Evolutionary conservation across 208 protist species (phyloP), one percentile per base, ranked within the genome.

Genomic region (Plasmodiophora brassicae): DNA sequence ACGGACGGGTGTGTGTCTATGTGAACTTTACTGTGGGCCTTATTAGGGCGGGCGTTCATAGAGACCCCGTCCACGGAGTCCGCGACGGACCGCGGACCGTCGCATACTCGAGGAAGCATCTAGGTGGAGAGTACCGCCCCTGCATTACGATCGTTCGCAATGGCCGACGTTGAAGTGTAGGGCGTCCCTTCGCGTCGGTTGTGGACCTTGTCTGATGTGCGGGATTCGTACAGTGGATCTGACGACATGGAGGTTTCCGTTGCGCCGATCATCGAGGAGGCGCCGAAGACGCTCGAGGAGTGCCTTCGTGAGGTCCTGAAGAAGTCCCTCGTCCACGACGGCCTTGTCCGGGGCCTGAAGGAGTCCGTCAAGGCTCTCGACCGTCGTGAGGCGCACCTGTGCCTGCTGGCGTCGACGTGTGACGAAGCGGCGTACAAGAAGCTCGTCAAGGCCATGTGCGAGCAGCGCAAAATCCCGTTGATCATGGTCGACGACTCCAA

Each of bases 301-400:
- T 94, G 93, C 36, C 91, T 96, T 38, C 88, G 93, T 85, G 86
- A 90, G n/a, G 93, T 96, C n/a, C 90, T 96, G n/a, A 95, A 95
- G 91, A 94, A 93, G 28, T 86, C 95, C 1, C 36, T 95, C 5
- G 71, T 92, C 50, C 43, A 91, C 90, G 90, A 94, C 53, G 94
- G 93, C 86, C 87, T 96, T 20, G 91, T 65, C 38, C 93, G 94
- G 85, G 95, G 95, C 85, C 93, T 96, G 45, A 92, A 92, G 85
- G 94, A 96, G 92, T 72, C 65, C 65, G 94, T 90, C 57, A 93
- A 94, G 89, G 90, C 91, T 0, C 86, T 96, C 28, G 94, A 95
- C 71, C 89, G 92, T 46, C 28, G 90, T 36, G 36, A 92, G 78
- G 95, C 94, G 28, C 91, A 92, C 89, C 89, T 96, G 5, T 95